phyloP scores from a whole-genome alignment of 2,329 filamentous ascomycete genomes.

The Claviceps spartinae region DNA sequence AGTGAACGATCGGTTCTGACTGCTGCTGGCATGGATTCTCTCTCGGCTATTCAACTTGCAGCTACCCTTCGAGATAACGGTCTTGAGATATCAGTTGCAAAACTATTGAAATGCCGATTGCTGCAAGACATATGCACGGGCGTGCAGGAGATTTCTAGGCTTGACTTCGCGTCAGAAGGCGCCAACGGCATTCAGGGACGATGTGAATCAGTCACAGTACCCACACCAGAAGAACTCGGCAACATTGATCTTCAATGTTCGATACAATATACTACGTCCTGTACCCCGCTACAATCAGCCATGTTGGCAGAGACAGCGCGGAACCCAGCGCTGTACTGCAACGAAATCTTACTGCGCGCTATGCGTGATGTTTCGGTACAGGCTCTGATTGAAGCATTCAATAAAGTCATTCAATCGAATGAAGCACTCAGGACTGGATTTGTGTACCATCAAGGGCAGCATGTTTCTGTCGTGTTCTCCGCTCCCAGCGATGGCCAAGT shows the following conservation, averaged over 20 bases:
- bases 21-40: slow-evolving; percentile 51
- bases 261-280: slow-evolving; percentile 27
- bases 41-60: slow-evolving; percentile 36
- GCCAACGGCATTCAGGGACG: not conserved
- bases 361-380: slow-evolving; percentile 19
- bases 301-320: slow-evolving; percentile 66
- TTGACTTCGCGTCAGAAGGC: not conserved
- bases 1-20: slow-evolving; percentile 29
- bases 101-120: slow-evolving; percentile 45
- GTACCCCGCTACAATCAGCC: slow-evolving; percentile 60
- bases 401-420: slow-evolving; percentile 38
- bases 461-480: slow-evolving; percentile 45
- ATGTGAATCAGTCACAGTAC: not conserved
- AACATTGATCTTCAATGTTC: not conserved
- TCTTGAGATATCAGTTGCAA: slow-evolving; percentile 40
- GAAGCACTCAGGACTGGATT: slow-evolving; percentile 66
- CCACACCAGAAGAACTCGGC: not conserved
- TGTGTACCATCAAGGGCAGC: slow-evolving; percentile 28
- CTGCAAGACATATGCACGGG: slow-evolving; percentile 17
- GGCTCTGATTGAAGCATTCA: slow-evolving; percentile 35
- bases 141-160: not conserved
- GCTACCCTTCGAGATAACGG: slow-evolving; percentile 47
- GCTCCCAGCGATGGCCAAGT: slow-evolving; percentile 26
- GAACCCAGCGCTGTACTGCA: slow-evolving; percentile 55
- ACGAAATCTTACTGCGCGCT: slow-evolving; percentile 57